Percentiles rank a stretch among this genome's conserved stretches.
phyloP scores from a whole-genome alignment of 2,329 filamentous ascomycete genomes.

The Eurotiales sp. region DNA sequence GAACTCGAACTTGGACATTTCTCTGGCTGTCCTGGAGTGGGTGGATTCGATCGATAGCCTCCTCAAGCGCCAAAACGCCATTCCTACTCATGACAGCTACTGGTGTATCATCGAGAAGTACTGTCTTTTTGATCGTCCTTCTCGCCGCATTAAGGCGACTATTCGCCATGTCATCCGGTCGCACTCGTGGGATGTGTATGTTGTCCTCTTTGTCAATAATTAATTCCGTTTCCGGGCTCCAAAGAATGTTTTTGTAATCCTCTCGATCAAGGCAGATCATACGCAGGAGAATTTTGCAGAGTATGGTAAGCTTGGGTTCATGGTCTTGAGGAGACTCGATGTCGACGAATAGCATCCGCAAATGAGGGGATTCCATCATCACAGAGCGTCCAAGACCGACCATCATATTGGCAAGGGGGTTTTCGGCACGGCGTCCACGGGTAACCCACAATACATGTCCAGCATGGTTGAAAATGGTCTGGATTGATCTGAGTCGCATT shows the following conservation, averaged over 20 bases:
- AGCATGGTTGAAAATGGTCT: background rate
- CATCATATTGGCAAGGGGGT: constrained; percentile 10
- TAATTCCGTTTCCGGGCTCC: constrained; percentile 28
- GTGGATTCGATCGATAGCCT: too few relatives aligned
- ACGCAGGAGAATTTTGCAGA: background rate
- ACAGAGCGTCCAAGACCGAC: constrained; percentile 10
- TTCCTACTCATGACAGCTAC: too few relatives aligned
- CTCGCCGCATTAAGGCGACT: background rate
- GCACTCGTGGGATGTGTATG: constrained; percentile 25
- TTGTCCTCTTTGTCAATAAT: constrained; percentile 21
- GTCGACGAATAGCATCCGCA: constrained; percentile 2
- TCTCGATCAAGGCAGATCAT: background rate
- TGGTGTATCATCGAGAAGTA: background rate
- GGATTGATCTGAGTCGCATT: background rate
- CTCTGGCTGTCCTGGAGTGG: too few relatives aligned
- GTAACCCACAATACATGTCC: constrained; percentile 15
- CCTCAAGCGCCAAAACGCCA: too few relatives aligned
- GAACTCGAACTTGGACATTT: too few relatives aligned
- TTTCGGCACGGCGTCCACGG: background rate
- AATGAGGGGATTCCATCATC: background rate
- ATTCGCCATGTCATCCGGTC: background rate
- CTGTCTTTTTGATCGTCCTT: background rate
- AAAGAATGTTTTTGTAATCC: constrained; percentile 17
- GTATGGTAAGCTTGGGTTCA: background rate
- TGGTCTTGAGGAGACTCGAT: background rate